phyloP scores from a whole-genome alignment of 208 protist species.

The Porcisia deanei region DNA sequence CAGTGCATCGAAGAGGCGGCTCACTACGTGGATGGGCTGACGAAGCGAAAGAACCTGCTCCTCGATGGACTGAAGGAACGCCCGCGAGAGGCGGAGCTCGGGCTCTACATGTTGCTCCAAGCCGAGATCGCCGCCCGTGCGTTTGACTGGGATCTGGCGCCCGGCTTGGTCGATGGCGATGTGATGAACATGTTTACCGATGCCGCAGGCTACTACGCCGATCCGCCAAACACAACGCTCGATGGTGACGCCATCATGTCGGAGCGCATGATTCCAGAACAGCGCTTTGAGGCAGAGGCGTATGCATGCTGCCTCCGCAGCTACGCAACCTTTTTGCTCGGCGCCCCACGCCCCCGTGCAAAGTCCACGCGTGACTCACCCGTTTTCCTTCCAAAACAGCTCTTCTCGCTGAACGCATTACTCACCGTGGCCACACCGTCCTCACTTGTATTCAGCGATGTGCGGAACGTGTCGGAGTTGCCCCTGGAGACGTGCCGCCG shows the following conservation, averaged over 20 bases:
- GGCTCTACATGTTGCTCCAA: constrained; percentile 66
- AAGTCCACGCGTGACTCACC: constrained; percentile 52
- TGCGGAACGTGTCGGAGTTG: constrained; percentile 32
- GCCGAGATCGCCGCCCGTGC: constrained; percentile 69
- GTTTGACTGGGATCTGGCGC: constrained; percentile 60
- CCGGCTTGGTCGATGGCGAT: constrained; percentile 21
- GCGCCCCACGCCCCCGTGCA: constrained; percentile 46
- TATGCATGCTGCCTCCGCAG: constrained; percentile 65
- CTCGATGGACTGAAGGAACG: constrained; percentile 53
- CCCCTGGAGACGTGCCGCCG: constrained; percentile 55
- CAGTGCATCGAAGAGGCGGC: constrained; percentile 50
- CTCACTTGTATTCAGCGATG: constrained; percentile 65
- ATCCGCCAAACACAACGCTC: constrained; percentile 56
- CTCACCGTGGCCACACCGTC: constrained; percentile 49
- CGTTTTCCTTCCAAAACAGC: constrained; percentile 79
- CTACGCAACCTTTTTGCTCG: constrained; percentile 71
- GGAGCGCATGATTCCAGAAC: constrained; percentile 19
- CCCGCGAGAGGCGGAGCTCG: constrained; percentile 64
- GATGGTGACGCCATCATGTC: constrained; percentile 83
- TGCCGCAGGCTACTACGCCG: constrained; percentile 67
- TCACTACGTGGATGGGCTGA: constrained; percentile 52
- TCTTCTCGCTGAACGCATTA: constrained; percentile 71
- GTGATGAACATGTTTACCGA: constrained; percentile 21
- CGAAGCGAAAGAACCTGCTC: constrained; percentile 38
- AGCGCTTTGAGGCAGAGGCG: constrained; percentile 52